Evolutionary conservation across 345 rosid genomes (phyloP), one percentile per base, ranked within the genome.

Genomic region (Citrus mangshanensis): DNA sequence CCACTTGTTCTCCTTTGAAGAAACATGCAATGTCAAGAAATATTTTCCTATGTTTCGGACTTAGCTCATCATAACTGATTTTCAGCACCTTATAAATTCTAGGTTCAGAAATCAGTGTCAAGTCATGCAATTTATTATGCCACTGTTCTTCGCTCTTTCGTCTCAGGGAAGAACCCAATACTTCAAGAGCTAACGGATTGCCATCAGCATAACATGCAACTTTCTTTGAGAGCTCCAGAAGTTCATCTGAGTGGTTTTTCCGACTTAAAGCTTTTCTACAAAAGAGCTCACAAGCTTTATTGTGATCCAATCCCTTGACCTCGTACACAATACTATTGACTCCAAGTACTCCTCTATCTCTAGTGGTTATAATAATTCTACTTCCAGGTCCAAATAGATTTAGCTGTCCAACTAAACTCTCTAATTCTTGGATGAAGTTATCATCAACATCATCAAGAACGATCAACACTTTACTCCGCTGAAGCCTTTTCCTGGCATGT

Each of bases 11-110:
- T 19, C 86, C 81, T 49, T 79, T 81, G 59, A 85, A 89, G 80
- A 87, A 87, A 68, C 87, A 85, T 34, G 88, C 88, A 68, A 89
- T 82, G 54, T 89, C 90, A 12, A 85, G 84, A 76, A 89, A 89
- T 28, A 89, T 54, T 18, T 61, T 62, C 74, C 81, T 81, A 68
- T 82, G 74, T 40, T 5, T 2, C 1, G 0, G 13, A 7, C 70
- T 68, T 1, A 85, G 25, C 14, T 64, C 70, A 21, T 82, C 73
- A 67, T 49, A 79, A 68, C 83, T 82, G 0, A 76, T 72, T 54
- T 60, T 79, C 64, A 84, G 9, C 7, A 76, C 22, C 4, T 76
- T 22, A 0, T 7, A 6, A 14, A 84, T 63, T 30, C 69, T 24
- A 0, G 30, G 59, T 25, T 60, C 16, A 5, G 70, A 22, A 76